A percentile compares a stretch with the other conserved stretches of the same genome.
Evolutionary conservation across 2,329 filamentous ascomycete species (phyloP).

Genomic region (Pseudocercospora fuligena): DNA sequence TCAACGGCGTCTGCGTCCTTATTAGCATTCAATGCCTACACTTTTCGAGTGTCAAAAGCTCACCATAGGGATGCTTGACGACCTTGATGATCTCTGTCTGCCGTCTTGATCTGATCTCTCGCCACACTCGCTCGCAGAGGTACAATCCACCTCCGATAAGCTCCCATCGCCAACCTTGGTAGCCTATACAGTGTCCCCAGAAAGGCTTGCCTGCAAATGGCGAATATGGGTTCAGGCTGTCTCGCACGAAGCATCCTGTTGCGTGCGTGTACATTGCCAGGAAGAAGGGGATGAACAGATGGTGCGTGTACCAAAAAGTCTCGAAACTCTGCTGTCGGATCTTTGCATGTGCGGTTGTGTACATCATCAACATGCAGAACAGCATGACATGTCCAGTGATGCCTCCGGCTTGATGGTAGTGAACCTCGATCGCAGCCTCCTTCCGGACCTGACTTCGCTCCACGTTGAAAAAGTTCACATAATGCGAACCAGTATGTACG

Average conservation of each 20-base stretch:
- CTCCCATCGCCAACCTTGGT: constrained; percentile 97
- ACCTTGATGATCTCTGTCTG: constrained; percentile 91
- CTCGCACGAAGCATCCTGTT: constrained; percentile 93
- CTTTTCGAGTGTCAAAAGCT: constrained; percentile 38
- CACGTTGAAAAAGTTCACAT: constrained; percentile 98
- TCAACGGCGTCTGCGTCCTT: constrained; percentile 77
- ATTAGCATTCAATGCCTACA: constrained; percentile 35
- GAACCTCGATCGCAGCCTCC: constrained; percentile 82
- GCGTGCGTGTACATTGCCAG: constrained; percentile 95
- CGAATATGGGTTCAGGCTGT: constrained; percentile 71
- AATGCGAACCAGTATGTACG: constrained; percentile 79
- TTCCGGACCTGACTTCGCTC: constrained; percentile 82
- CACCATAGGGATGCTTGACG: constrained; percentile 91
- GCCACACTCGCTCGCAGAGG: constrained; percentile 83
- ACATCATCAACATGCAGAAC: constrained; percentile 98
- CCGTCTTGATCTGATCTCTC: constrained; percentile 82
- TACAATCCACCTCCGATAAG: constrained; percentile 84
- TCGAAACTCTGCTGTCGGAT: constrained; percentile 98
- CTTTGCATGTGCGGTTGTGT: constrained; percentile 89
- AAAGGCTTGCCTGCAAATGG: constrained; percentile 82
- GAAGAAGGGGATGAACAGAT: constrained; percentile 96
- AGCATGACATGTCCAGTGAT: constrained; percentile 98
- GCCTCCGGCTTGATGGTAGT: constrained; percentile 86
- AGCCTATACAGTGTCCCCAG: constrained; percentile 93
- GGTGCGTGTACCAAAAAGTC: constrained; percentile 99